Evolutionary conservation across 257 asterid genomes (phyloP), one percentile per base, ranked within the genome.

Genomic region (Salvia splendens): DNA sequence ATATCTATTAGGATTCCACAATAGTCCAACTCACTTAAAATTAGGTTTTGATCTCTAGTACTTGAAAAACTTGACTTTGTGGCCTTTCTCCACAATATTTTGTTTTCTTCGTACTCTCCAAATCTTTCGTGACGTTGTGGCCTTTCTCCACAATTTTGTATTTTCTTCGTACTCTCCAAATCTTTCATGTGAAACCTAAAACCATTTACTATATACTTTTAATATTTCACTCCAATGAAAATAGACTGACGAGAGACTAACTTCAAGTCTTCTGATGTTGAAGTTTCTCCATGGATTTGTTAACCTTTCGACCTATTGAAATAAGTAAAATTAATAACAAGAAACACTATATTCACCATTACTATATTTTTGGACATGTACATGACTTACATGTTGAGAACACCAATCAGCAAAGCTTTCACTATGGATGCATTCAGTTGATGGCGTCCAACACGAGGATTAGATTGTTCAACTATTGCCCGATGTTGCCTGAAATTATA

Each of bases 341-440:
- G 20, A 17, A 49, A n/a, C 16, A 36, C 0, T 4, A 14, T 41
- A 32, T 15, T 40, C 6, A 5, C 1, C 6, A 50, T 0, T 6
- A 50, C 15, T 50, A 50, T 16, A 1, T 7, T 9, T 53, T 11
- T 24, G 1, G 0, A 0, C 1, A 4, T 28, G n/a, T n/a, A n/a
- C n/a, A 54, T 54, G 2, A 24, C 68, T 63, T 45, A 63, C 68
- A 20, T 33, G 8, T 28, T 45, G 28, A 54, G 68, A 9, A 46
- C 45, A 63, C 68, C 56, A 63, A 9, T 45, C 38, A 1, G 56
- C 55, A 63, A 63, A 63, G 5, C 20, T 12, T 12, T 63, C 68
- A 45, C 68, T 63, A 3, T 45, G 55, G n/a, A 63, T 24, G 17
- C n/a, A 43, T 24, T 63, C 45, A 45, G 16, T 63, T 12, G 32